Conservation (phyloP, 169 alveolate species). For the Cryptosporidium parvum region DNA sequence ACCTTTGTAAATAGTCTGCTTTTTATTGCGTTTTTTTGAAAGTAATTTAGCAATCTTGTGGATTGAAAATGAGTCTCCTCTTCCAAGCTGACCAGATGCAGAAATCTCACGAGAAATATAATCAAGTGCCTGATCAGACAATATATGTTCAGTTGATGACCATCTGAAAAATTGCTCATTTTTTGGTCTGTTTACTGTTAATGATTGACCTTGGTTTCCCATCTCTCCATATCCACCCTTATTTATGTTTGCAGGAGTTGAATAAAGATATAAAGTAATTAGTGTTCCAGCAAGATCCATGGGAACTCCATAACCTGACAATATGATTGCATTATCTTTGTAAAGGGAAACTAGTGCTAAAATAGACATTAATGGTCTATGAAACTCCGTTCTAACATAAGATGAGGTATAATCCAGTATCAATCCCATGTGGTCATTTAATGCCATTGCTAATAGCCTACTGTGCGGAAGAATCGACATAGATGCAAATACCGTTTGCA, state of each 20-base stretch:
- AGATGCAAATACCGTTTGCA: slow-evolving; percentile 68
- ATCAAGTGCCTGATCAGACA: slow-evolving; percentile 37
- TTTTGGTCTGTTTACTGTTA: slow-evolving; percentile 11
- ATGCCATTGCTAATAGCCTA: slow-evolving; percentile 34
- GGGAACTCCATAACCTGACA: slow-evolving; percentile 74
- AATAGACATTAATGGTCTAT: slow-evolving; percentile 57
- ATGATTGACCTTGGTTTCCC: slow-evolving; percentile 46
- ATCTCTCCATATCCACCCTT: slow-evolving; percentile 24
- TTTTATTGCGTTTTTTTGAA: slow-evolving; percentile 24
- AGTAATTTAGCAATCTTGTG: slow-evolving; percentile 46
- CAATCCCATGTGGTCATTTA: slow-evolving; percentile 38
- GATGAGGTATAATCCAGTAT: slow-evolving; percentile 46
- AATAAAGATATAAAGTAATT: slow-evolving; percentile 41
- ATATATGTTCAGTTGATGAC: slow-evolving; percentile 61
- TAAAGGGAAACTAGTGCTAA: slow-evolving; percentile 40
- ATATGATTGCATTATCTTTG: slow-evolving; percentile 49
- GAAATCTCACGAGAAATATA: slow-evolving; percentile 33
- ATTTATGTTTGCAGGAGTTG: slow-evolving; percentile 44
- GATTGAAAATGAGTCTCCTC: slow-evolving; percentile 56
- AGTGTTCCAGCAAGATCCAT: slow-evolving; percentile 62
- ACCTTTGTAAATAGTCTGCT: background rate
- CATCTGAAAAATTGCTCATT: slow-evolving; percentile 25
- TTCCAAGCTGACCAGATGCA: slow-evolving; percentile 53
- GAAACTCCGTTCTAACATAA: slow-evolving; percentile 68
- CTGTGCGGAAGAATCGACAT: slow-evolving; percentile 52